These are phyloP conservation scores for Nadsonia fulvescens DNA, from an alignment of 805 yeast species.

Conservation along the genomic window DNA sequence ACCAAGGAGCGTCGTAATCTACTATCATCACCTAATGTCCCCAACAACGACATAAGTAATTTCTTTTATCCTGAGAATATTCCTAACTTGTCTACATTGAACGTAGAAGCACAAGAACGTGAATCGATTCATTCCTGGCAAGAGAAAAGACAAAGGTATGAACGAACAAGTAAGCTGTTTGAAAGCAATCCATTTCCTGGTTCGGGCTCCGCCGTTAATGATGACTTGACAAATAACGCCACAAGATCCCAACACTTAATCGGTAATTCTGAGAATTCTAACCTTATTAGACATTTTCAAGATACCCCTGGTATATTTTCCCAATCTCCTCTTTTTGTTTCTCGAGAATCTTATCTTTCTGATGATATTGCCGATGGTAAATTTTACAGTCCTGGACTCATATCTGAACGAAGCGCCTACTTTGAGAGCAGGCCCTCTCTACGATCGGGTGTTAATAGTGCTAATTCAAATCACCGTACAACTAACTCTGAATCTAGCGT, in stretches of 20 bases:
- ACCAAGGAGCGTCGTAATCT: constrained; percentile 6
- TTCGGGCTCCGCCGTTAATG: background rate
- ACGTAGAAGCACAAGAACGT: constrained; percentile 7
- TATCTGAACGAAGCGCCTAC: too few relatives aligned
- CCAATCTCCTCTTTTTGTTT: background rate
- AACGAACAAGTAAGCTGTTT: constrained; percentile 1
- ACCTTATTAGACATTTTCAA: constrained; percentile 1
- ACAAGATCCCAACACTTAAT: constrained; percentile 1
- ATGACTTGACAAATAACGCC: constrained; percentile 1
- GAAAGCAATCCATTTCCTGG: constrained; percentile 2
- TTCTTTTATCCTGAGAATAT: constrained; percentile 3
- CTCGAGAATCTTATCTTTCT: background rate
- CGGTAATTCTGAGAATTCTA: background rate
- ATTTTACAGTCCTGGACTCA: too few relatives aligned
- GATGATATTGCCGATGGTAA: background rate
- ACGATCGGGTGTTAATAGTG: too few relatives aligned
- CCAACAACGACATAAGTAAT: constrained; percentile 5
- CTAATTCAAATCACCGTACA: constrained; percentile 4
- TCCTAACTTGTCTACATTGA: constrained; percentile 5
- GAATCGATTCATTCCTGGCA: constrained; percentile 13
- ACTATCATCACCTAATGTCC: constrained; percentile 8
- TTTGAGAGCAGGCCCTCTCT: too few relatives aligned
- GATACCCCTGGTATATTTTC: constrained; percentile 1
- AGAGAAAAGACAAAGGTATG: constrained; percentile 10
- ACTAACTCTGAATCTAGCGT: constrained; percentile 15